These are phyloP conservation scores for Breviolum minutum DNA, from an alignment of 73 alveolate genomes.

Conservation along the genomic window DNA sequence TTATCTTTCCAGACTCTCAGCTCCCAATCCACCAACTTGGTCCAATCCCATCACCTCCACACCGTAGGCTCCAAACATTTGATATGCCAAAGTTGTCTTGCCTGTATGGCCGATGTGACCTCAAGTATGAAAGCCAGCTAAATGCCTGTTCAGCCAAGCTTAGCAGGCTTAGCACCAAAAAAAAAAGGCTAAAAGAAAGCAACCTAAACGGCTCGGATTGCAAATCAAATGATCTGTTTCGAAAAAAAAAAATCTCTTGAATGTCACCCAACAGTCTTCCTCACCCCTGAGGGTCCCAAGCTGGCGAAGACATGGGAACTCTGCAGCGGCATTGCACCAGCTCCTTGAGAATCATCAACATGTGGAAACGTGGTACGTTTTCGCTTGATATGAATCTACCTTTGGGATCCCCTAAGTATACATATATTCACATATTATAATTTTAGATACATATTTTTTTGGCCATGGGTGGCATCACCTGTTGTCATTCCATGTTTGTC, in stretches of 20 bases:
- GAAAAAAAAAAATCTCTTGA: not conserved
- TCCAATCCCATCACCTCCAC: not conserved
- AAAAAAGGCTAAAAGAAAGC: not conserved
- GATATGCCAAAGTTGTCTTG: slow-evolving; percentile 81
- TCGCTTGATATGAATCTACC: not conserved
- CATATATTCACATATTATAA: not conserved
- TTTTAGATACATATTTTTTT: not conserved
- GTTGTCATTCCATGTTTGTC: not conserved
- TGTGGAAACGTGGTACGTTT: not conserved
- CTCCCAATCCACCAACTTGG: too few species aligned
- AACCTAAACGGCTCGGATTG: not conserved
- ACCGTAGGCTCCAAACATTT: not conserved
- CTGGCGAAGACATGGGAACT: slow-evolving; percentile 93
- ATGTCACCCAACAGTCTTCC: not conserved
- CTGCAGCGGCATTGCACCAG: slow-evolving; percentile 95
- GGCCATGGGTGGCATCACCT: not conserved
- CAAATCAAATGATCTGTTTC: not conserved
- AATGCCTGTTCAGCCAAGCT: not conserved
- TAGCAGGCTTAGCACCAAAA: not conserved
- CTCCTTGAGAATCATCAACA: not conserved
- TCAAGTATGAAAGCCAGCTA: not conserved
- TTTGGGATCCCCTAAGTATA: not conserved
- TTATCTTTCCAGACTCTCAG: too few species aligned
- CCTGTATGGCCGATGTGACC: slow-evolving; percentile 94
- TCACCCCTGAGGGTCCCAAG: not conserved